These are phyloP conservation scores for Inosperma sp. DNA, from an alignment of 768 basidiomycete species.

Conservation along the genomic window DNA sequence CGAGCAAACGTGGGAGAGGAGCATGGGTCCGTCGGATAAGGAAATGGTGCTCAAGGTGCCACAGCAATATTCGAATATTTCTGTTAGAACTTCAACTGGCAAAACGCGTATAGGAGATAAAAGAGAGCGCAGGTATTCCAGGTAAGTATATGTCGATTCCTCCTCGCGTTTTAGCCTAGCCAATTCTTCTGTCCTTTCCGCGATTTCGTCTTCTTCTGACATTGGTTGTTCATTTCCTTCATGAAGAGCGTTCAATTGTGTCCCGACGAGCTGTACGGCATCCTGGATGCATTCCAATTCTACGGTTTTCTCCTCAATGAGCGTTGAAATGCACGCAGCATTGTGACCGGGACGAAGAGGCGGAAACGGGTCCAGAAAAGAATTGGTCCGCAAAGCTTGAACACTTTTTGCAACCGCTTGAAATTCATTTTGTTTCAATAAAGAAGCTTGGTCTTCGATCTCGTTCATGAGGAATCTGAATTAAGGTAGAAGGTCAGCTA, in stretches of 20 bases:
- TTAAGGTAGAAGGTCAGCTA: no score
- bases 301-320: not conserved
- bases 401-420: no score
- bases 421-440: no score
- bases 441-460: no score
- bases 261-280: not conserved
- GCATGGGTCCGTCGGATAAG: not conserved
- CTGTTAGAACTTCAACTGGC: not conserved
- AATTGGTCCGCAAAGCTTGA: no score
- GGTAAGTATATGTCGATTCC: not conserved
- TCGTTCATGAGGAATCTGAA: no score
- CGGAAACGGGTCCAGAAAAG: not conserved
- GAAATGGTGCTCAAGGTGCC: not conserved
- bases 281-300: not conserved
- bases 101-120: not conserved
- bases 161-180: not conserved
- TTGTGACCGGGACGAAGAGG: not conserved
- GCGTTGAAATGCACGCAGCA: not conserved
- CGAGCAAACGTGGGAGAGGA: not conserved
- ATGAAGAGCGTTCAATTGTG: not conserved
- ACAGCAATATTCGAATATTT: not conserved
- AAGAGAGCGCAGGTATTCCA: not conserved
- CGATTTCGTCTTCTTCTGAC: not conserved
- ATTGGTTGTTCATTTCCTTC: no score
- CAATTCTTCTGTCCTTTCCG: not conserved